Evolutionary conservation across 106 monocot species (phyloP), one percentile per base, ranked within the genome.

Genomic region (Platanthera zijinensis): DNA sequence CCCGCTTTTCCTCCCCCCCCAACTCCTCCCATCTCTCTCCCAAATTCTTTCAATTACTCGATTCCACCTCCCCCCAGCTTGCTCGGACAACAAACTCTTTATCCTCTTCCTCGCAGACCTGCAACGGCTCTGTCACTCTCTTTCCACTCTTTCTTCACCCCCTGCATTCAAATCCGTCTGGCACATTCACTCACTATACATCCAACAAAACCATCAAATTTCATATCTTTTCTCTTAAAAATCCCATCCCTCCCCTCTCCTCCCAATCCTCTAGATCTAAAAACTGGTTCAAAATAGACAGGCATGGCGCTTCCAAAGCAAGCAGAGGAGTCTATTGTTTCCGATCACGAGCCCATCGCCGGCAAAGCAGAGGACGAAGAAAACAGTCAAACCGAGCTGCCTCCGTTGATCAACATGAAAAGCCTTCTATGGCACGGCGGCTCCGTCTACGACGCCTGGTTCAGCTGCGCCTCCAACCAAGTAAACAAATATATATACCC

Each of bases 381-480:
- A 15, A 48, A 45, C 70, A 48, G 17, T 48, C 70, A 8, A 14
- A 45, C 15, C 4, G 70, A 15, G 8, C 48, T 47, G 7, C 70
- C 70, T 11, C 22, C 70, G 45, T 14, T 5, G 17, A 79, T 89
- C 61, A 77, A 76, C 87, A 61, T 95, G 81, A 95, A 89, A 84
- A 89, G 68, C 87, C 12, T 91, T 19, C 87, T 95, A 78, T 95
- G 94, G 94, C 94, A 95, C 79, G 94, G 94, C 21, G 94, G 94
- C 68, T 95, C 94, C 82, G 94, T 86, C 76, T 95, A 86, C 74
- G 94, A 95, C 70, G 94, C 94, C 71, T 94, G 94, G 94, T 94
- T 94, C 87, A 94, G 90, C 82, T 94, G 94, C 76, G 94, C 94
- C 74, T 95, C 94, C 79, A 91, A 91, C 50, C 94, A 95, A n/a